Evolutionary conservation across 1,284 basidiomycete genomes (phyloP).

Genomic region (Leccinum pachyderme): DNA sequence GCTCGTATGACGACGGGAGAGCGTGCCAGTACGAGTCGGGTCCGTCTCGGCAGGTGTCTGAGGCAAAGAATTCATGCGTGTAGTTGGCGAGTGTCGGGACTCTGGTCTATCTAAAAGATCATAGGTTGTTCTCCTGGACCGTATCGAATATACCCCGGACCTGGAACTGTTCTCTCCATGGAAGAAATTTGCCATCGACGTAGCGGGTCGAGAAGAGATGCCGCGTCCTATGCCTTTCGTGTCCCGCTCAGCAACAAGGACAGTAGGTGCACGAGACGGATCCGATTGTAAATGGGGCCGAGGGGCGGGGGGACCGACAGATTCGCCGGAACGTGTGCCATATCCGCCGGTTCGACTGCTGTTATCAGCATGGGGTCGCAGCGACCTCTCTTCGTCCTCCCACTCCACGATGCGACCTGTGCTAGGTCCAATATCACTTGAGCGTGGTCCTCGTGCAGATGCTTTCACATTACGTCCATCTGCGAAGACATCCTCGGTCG

Average conservation of each 20-base stretch:
- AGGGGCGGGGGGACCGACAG: constrained; percentile 16
- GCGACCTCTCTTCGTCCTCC: constrained; percentile 23
- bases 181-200: constrained; percentile 33
- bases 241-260: constrained; percentile 23
- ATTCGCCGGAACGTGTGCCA: constrained; percentile 13
- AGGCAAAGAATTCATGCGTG: constrained; percentile 12
- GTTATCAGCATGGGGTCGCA: constrained; percentile 13
- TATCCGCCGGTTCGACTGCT: constrained; percentile 20
- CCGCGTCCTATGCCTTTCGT: constrained; percentile 11
- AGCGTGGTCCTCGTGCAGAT: constrained; percentile 17
- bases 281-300: constrained; percentile 30
- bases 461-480: constrained; percentile 14
- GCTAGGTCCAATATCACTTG: constrained; percentile 10
- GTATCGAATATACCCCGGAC: constrained; percentile 13
- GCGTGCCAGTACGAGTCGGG: constrained; percentile 8
- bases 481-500: constrained; percentile 42
- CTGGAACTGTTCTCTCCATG: constrained; percentile 16
- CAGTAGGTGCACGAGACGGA: constrained; percentile 20
- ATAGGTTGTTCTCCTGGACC: constrained; percentile 26
- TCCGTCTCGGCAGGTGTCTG: constrained; percentile 24
- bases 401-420: constrained; percentile 23
- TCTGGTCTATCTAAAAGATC: constrained; percentile 26
- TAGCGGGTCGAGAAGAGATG: constrained; percentile 29
- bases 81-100: constrained; percentile 22
- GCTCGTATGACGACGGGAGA: constrained; percentile 20